Percentiles rank a stretch among this genome's conserved stretches.
phyloP scores from a whole-genome alignment of 495 filamentous ascomycete species.

The Penicillium goetzii region DNA sequence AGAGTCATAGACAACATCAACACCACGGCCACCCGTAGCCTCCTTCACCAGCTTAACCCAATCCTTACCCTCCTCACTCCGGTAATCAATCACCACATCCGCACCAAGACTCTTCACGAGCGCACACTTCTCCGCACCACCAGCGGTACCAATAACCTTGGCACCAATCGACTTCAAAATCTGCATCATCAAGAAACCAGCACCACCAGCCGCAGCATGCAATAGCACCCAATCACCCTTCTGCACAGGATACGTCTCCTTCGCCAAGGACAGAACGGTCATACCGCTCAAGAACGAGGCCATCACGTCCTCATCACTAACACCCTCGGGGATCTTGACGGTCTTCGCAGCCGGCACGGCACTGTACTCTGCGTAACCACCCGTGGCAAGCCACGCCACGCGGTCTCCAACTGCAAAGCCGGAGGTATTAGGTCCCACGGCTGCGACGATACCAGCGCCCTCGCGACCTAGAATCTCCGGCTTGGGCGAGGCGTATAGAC shows the following conservation, averaged over 20 bases:
- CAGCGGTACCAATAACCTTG: conserved; percentile 81
- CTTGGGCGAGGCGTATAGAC: conserved; percentile 76
- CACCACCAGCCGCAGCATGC: conserved; percentile 89
- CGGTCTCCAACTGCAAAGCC: conserved; percentile 64
- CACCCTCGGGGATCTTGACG: conserved; percentile 64
- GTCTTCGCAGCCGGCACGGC: conserved; percentile 59
- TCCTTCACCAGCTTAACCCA: conserved; percentile 68
- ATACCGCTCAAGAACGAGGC: conserved; percentile 80
- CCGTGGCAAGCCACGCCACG: conserved; percentile 65
- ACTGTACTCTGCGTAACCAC: conserved; percentile 80
- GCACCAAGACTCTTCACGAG: conserved; percentile 71
- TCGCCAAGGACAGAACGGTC: conserved; percentile 80
- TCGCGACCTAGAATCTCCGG: conserved; percentile 87
- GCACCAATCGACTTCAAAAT: conserved; percentile 74
- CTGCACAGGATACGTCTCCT: conserved; percentile 75
- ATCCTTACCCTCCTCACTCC: conserved; percentile 64
- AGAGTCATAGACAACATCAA: conserved; percentile 83
- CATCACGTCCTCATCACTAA: conserved; percentile 65
- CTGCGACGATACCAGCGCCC: conserved; percentile 66
- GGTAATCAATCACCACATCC: conserved; percentile 73
- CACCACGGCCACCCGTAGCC: conserved; percentile 71
- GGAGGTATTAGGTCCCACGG: conserved; percentile 52
- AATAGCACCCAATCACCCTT: conserved; percentile 84
- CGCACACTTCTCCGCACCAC: conserved; percentile 70
- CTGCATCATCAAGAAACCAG: conserved; percentile 78